Evolutionary conservation across 1,284 basidiomycete species (phyloP).

Genomic region (Pseudozyma tsukubaensis): DNA sequence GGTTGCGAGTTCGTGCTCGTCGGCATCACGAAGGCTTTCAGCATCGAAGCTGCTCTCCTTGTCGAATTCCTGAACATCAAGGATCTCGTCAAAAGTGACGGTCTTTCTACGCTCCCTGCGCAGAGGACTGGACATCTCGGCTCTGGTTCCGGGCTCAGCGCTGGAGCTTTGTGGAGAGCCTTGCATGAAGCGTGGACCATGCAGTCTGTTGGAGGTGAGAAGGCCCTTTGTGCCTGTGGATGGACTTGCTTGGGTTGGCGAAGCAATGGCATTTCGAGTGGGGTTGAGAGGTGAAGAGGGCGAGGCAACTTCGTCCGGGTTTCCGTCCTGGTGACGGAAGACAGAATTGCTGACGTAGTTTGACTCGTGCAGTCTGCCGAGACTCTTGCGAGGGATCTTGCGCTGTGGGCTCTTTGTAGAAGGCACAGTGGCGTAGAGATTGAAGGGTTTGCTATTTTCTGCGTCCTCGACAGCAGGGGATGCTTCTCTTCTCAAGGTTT

Average conservation of each 20-base stretch:
- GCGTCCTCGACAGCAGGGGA: conserved; percentile 9
- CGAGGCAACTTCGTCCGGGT: conserved; percentile 43
- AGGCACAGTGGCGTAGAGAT: conserved; percentile 24
- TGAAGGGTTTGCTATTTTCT: conserved; percentile 43
- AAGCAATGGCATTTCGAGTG: conserved; percentile 7
- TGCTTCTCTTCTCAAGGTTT: conserved; percentile 13
- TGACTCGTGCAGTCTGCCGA: conserved; percentile 46
- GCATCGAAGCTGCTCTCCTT: conserved; percentile 62
- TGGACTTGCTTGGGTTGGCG: conserved; percentile 5
- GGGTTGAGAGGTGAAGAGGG: conserved; percentile 12
- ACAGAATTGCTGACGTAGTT: conserved; percentile 63
- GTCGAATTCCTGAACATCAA: conserved; percentile 81
- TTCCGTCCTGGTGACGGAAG: conserved; percentile 75
- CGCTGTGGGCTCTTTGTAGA: conserved; percentile 14
- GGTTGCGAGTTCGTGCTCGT: conserved; percentile 10
- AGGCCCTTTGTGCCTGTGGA: conserved; percentile 74
- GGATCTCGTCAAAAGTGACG: conserved; percentile 85
- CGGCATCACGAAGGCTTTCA: conserved; percentile 42
- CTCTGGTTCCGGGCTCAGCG: not conserved
- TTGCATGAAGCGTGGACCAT: conserved; percentile 74
- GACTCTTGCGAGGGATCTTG: conserved; percentile 53
- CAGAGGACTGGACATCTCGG: conserved; percentile 9
- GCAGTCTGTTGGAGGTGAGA: conserved; percentile 81
- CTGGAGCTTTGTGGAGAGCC: conserved; percentile 18
- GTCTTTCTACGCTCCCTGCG: conserved; percentile 71